Base-by-base conservation (phyloP, 108 stramenopile species). In the Aurantiochytrium sp. region DNA sequence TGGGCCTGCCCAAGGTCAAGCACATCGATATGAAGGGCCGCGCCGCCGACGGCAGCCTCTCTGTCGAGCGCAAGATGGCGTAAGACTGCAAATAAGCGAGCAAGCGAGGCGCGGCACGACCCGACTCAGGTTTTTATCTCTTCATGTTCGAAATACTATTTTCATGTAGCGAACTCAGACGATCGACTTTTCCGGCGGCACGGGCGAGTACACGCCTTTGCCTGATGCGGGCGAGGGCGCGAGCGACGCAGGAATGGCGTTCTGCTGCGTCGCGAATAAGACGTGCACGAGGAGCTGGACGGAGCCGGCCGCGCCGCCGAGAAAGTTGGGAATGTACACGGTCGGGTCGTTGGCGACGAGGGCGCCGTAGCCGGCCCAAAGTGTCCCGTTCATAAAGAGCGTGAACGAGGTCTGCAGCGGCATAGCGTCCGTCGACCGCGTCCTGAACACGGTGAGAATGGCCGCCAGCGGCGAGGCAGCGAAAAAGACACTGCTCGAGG, bases 1-100 rank as follows among this genome's bases (percentile, higher is more conserved):
- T 81, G 42, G 73, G 73, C 36, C 8, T 81, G 12, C 73, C 73
- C 39, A 81, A 81, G 45, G 73, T 81, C 42, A 48, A 81, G 45
- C 45, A 81, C 73, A 81, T 81, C 45, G 73, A 81, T 24, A 48
- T 81, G 19, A 81, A 81, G 73, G 73, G 73, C 73, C 73, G 73
- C 73, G 24, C 10, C 27, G 36, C 21, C 42, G 73, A 81, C 45
- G 73, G 73, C n/a, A 48, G 19, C 39, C 45, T 81, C 39, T 41
- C 45, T 15, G 73, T 48, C 24, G 73, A 81, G 73, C 73, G 73
- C 45, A 81, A 65, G 59, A 65, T 4, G 59, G 34, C 27, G 27
- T 65, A 65, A 3, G 21, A 12, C 21, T 54, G 17, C 53, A n/a
- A n/a, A n/a, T n/a, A n/a, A n/a, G n/a, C n/a, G n/a, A n/a, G n/a